Conservation (phyloP, 2,329 filamentous ascomycete genomes). For the Colletotrichum simmondsii region DNA sequence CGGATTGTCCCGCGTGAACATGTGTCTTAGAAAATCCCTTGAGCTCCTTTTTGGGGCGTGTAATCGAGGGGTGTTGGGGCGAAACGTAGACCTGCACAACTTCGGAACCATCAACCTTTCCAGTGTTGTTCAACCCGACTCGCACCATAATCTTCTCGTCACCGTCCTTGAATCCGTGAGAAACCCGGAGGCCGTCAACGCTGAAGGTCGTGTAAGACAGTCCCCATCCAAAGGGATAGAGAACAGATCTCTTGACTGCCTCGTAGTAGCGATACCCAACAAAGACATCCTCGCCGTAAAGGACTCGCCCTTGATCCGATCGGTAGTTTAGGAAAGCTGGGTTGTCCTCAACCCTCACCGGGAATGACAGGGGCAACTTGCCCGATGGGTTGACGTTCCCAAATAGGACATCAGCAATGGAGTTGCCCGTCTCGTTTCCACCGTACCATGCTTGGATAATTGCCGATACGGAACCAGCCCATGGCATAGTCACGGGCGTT, state of each 20-base stretch:
- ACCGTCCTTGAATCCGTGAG: slow-evolving; percentile 16
- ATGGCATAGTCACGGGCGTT: slow-evolving; percentile 61
- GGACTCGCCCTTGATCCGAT: slow-evolving; percentile 70
- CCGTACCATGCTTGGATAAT: slow-evolving; percentile 41
- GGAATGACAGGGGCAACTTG: slow-evolving; percentile 79
- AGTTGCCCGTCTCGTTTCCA: slow-evolving; percentile 39
- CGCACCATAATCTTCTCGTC: neutral
- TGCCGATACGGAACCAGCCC: slow-evolving; percentile 58
- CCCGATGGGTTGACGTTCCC: slow-evolving; percentile 54
- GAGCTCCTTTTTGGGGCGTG: slow-evolving; percentile 56
- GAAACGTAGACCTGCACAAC: slow-evolving; percentile 46
- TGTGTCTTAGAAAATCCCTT: slow-evolving; percentile 64
- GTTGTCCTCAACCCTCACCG: slow-evolving; percentile 70
- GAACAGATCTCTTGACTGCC: slow-evolving; percentile 49
- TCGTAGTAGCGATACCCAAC: slow-evolving; percentile 80
- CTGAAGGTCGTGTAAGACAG: slow-evolving; percentile 73
- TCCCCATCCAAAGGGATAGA: slow-evolving; percentile 76
- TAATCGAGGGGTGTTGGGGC: slow-evolving; percentile 55
- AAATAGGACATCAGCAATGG: slow-evolving; percentile 39
- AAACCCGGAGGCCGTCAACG: slow-evolving; percentile 43
- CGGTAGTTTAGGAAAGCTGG: slow-evolving; percentile 74
- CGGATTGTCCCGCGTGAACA: slow-evolving; percentile 56
- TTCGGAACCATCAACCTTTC: neutral
- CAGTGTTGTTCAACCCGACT: neutral
- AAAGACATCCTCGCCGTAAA: slow-evolving; percentile 80